Evolutionary conservation across 1,284 basidiomycete species (phyloP), one percentile per base, ranked within the genome.

Genomic region (Gymnopus androsaceus): DNA sequence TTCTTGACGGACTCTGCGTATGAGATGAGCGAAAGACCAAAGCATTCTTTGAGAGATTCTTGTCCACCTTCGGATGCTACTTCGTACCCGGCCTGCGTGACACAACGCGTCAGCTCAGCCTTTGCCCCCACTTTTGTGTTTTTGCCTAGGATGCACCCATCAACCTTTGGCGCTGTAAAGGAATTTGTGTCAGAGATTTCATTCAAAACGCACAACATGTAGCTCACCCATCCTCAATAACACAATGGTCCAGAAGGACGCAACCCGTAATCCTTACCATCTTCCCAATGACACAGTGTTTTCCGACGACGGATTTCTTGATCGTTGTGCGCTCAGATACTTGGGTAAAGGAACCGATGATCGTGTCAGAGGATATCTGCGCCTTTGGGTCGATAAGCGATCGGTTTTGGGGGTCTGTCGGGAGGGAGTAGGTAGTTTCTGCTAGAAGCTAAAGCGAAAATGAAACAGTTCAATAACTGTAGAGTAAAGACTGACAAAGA

Each of bases 1-100:
- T 84, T 81, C 64, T 85, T 88, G 53, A 79, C 66, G 1, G 64
- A 74, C 57, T 84, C 86, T 84, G 56, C 8, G 40, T 23, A 57
- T 44, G 8, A 11, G 14, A 31, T 49, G 14, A 51, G 51, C 7
- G 30, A 30, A 54, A 51, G 15, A 33, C 14, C 21, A 52, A 52
- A 19, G 31, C 11, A 46, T 17, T 15, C 28, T 12, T 15, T 3
- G 11, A 33, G 51, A 55, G 4, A 44, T 12, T 23, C 11, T 42
- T 56, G 66, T 81, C 67, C 63, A 91, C 92, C 87, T 61, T 84
- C 89, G 11, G 81, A 77, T 40, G 79, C 77, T 21, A 95, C 87
- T 65, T 94, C 90, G 65, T 90, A 96, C 0, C 93, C 92, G 4
- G 90, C 86, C 60, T 95, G 95, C 2, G 95, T 89, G 37, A 98